Conservation (phyloP, 1,284 basidiomycete genomes). For the Austropuccinia psidii region DNA sequence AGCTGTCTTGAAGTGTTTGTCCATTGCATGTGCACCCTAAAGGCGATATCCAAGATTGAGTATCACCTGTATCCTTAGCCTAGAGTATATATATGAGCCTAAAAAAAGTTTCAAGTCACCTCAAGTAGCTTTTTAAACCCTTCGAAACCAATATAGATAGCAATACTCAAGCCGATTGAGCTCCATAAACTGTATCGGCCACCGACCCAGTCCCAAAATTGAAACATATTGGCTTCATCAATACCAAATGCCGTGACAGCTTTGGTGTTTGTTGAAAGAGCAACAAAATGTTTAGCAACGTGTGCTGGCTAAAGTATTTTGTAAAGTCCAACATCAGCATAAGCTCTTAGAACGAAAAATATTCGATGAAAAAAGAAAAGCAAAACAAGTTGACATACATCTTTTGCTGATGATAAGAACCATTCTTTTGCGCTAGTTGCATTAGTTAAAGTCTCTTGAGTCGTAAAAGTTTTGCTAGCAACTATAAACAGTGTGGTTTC, state of each 20-base stretch:
- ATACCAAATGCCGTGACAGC: constrained; percentile 96
- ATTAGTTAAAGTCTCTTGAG: constrained; percentile 98
- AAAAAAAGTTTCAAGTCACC: no score
- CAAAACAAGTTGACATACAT: constrained; percentile 6
- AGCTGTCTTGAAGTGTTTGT: constrained; percentile 85
- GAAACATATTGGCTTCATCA: constrained; percentile 89
- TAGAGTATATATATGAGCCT: background rate
- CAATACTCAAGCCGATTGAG: constrained; percentile 91
- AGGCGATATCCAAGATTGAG: background rate
- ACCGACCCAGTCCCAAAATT: constrained; percentile 99
- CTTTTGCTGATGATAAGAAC: constrained; percentile 74
- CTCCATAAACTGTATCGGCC: constrained; percentile 98
- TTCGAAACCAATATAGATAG: constrained; percentile 83
- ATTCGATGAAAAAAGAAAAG: background rate
- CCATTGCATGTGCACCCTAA: constrained; percentile 90
- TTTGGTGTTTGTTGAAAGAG: constrained; percentile 89
- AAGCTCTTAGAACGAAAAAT: background rate
- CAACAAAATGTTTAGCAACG: constrained; percentile 98
- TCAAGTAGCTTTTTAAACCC: constrained; percentile 81
- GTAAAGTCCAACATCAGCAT: background rate
- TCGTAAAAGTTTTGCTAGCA: constrained; percentile 97
- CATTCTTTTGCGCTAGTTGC: constrained; percentile 86
- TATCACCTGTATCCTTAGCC: background rate
- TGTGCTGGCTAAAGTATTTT: constrained; percentile 60
- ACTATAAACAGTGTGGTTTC: constrained; percentile 96